phyloP scores from a whole-genome alignment of 2,329 filamentous ascomycete genomes.

The Aspergillus sp. region DNA sequence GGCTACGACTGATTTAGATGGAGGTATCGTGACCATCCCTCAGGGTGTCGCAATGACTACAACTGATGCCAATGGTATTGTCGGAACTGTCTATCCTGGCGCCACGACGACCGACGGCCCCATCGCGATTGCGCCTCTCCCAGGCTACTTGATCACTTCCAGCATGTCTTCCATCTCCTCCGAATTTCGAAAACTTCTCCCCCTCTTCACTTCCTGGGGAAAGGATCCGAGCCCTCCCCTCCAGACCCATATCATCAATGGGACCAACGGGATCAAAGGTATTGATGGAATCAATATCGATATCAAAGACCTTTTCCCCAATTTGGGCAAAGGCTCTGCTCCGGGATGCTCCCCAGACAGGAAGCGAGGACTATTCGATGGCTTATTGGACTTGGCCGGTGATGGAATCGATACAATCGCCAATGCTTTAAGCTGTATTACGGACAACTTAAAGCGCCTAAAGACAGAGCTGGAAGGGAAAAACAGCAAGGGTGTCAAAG shows the following conservation, averaged over 20 bases:
- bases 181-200: background rate
- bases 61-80: background rate
- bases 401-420: background rate
- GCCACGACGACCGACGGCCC: background rate
- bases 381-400: background rate
- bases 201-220: constrained; percentile 2
- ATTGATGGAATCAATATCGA: background rate
- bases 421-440: background rate
- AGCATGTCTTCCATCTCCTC: constrained; percentile 6
- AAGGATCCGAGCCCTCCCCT: background rate
- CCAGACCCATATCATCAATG: background rate
- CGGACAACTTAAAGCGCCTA: background rate
- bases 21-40: background rate
- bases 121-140: background rate
- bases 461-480: background rate
- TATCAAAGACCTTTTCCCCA: background rate
- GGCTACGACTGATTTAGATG: background rate
- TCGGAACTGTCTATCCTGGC: background rate
- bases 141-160: background rate
- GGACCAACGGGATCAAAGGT: background rate
- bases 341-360: background rate
- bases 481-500: background rate
- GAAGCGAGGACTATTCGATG: constrained; percentile 3
- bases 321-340: background rate
- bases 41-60: background rate